These are phyloP conservation scores for Leccinum pellstonianum DNA, from an alignment of 768 basidiomycete species.

Conservation along the genomic window DNA sequence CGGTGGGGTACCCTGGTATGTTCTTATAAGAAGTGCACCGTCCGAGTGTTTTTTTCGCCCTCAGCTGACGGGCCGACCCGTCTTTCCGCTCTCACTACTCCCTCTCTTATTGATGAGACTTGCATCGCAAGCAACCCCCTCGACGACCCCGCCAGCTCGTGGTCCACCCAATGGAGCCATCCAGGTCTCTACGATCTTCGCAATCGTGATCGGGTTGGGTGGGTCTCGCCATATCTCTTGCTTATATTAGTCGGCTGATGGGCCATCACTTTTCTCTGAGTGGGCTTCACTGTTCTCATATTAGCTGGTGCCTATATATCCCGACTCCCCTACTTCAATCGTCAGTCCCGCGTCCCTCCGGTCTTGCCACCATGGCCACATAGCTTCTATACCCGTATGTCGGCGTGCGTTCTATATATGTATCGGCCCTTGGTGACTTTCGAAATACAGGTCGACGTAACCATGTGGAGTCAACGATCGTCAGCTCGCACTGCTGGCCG, in stretches of 20 bases:
- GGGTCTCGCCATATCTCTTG: neutral
- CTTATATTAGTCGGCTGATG: neutral
- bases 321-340: neutral
- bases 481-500: neutral
- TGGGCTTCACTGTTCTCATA: conserved; percentile 15
- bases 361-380: neutral
- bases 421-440: neutral
- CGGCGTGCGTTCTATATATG: neutral
- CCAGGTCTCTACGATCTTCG: conserved; percentile 10
- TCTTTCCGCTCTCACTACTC: neutral
- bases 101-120: neutral
- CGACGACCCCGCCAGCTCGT: neutral
- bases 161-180: conserved; percentile 1
- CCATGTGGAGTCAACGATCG: conserved; percentile 8
- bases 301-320: neutral
- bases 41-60: too few relatives aligned
- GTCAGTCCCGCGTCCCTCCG: neutral
- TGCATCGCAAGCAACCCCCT: neutral
- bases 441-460: neutral
- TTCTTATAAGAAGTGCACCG: conserved; percentile 1
- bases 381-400: neutral
- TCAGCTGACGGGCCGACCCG: too few relatives aligned
- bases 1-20: neutral
- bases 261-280: neutral
- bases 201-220: conserved; percentile 17